Evolutionary conservation across 192 early-diverging fungal species (phyloP).

Genomic region (Coemansia sp.): DNA sequence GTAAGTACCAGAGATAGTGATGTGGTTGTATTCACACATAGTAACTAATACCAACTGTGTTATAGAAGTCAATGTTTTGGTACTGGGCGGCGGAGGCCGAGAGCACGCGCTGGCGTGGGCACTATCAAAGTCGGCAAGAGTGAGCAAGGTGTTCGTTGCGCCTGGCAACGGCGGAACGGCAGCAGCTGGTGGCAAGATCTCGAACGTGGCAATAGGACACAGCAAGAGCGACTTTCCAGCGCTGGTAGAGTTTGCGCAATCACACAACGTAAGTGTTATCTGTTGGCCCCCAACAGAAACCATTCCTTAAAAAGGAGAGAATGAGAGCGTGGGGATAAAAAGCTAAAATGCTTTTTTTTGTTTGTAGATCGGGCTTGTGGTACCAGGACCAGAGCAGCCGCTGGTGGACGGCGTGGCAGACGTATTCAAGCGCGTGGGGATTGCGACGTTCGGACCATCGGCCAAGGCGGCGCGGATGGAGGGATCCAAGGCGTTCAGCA

Average conservation of each 20-base stretch:
- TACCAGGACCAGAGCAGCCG: constrained; percentile 96
- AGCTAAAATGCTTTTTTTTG: not conserved
- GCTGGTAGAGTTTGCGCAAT: constrained; percentile 75
- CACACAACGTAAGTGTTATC: constrained; percentile 64
- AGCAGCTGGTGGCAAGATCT: constrained; percentile 67
- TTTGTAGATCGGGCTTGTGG: constrained; percentile 60
- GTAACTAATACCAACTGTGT: not conserved
- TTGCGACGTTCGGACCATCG: constrained; percentile 88
- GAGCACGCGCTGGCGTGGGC: constrained; percentile 97
- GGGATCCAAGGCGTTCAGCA: constrained; percentile 98
- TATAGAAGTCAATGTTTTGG: constrained; percentile 67
- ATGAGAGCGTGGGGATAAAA: not conserved
- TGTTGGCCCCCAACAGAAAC: not conserved
- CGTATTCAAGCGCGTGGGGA: constrained; percentile 74
- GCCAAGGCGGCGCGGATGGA: constrained; percentile 87
- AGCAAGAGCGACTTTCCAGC: constrained; percentile 65
- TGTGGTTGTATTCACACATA: not conserved
- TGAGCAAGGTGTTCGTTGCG: constrained; percentile 86
- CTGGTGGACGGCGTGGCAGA: constrained; percentile 88
- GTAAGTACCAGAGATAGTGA: not conserved
- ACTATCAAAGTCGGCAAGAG: constrained; percentile 73
- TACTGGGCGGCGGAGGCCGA: constrained; percentile 94
- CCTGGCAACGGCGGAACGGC: constrained; percentile 96
- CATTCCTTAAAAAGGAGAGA: not conserved
- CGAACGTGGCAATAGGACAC: constrained; percentile 75